phyloP scores from a whole-genome alignment of 345 rosid genomes.

The Citrus unshiu region DNA sequence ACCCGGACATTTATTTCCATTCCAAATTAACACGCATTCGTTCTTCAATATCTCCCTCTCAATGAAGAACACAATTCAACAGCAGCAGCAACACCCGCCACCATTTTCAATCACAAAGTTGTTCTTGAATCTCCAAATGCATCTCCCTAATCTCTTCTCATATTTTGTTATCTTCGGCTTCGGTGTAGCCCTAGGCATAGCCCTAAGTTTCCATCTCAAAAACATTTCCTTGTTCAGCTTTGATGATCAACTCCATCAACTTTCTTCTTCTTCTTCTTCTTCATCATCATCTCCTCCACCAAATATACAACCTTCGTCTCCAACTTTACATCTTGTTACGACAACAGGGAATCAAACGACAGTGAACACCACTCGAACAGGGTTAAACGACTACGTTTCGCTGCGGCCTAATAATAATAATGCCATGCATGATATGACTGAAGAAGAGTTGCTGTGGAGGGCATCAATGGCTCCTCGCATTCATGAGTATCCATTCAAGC shows the following conservation, averaged over 20 bases:
- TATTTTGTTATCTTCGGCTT: slow-evolving; percentile 37
- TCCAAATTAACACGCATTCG: neutral
- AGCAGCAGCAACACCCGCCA: neutral
- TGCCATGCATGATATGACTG: slow-evolving; percentile 58
- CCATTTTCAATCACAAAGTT: neutral
- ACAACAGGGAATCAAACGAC: neutral
- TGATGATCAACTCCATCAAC: slow-evolving; percentile 25
- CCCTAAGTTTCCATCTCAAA: slow-evolving; percentile 30
- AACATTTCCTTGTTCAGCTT: slow-evolving; percentile 29
- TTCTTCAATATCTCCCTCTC: neutral
- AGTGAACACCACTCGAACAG: neutral
- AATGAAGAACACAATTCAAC: neutral
- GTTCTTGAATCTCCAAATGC: slow-evolving; percentile 19
- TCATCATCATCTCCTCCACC: neutral
- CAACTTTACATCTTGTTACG: neutral
- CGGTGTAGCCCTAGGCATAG: slow-evolving; percentile 44
- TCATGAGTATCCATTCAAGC: slow-evolving; percentile 29
- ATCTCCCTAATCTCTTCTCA: slow-evolving; percentile 31
- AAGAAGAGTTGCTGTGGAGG: slow-evolving; percentile 49
- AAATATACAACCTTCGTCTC: slow-evolving; percentile 1
- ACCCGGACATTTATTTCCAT: neutral
- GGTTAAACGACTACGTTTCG: slow-evolving; percentile 22
- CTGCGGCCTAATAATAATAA: slow-evolving; percentile 7
- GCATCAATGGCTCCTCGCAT: slow-evolving; percentile 50
- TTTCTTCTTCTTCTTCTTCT: slow-evolving; percentile 2